phyloP scores from a whole-genome alignment of 129 eudicot species.

The Centella asiatica region DNA sequence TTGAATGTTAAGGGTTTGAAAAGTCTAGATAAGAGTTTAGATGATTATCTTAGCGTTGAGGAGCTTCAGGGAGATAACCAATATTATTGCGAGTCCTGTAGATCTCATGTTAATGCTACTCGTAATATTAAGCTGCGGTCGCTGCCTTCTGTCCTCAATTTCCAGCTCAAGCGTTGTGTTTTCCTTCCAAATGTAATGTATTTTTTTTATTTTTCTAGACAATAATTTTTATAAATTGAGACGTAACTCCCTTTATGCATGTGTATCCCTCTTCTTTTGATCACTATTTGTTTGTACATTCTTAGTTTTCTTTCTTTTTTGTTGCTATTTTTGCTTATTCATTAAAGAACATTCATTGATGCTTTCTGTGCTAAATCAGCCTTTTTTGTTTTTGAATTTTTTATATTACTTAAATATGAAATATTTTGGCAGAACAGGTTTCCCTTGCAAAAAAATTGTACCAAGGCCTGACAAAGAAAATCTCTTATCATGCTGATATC shows the following conservation, averaged over 20 bases:
- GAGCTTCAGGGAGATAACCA: conserved; percentile 96
- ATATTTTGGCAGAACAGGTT: too few species aligned
- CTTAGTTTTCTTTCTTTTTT: not conserved
- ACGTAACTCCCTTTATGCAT: too few species aligned
- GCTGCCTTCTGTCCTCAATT: conserved; percentile 80
- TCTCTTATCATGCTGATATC: not conserved
- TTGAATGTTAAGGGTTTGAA: conserved; percentile 91
- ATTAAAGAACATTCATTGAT: too few species aligned
- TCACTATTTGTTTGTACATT: not conserved
- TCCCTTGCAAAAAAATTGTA: not conserved
- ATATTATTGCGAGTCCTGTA: conserved; percentile 75
- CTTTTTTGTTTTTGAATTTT: too few species aligned
- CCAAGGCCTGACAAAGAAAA: not conserved
- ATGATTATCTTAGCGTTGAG: conserved; percentile 79
- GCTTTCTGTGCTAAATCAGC: too few species aligned
- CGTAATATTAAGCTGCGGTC: conserved; percentile 85
- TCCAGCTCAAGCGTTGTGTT: conserved; percentile 98
- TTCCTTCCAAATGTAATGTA: conserved; percentile 77
- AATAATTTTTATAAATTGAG: not conserved
- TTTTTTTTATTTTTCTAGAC: not conserved
- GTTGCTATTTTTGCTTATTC: not conserved
- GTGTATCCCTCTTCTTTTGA: not conserved
- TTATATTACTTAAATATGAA: too few species aligned
- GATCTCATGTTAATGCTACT: conserved; percentile 83
- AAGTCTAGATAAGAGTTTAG: conserved; percentile 80